A percentile compares a stretch with the other conserved stretches of the same genome.
These are phyloP conservation scores for Solioccasus polychromus DNA, from an alignment of 768 basidiomycete species.

Conservation along the genomic window DNA sequence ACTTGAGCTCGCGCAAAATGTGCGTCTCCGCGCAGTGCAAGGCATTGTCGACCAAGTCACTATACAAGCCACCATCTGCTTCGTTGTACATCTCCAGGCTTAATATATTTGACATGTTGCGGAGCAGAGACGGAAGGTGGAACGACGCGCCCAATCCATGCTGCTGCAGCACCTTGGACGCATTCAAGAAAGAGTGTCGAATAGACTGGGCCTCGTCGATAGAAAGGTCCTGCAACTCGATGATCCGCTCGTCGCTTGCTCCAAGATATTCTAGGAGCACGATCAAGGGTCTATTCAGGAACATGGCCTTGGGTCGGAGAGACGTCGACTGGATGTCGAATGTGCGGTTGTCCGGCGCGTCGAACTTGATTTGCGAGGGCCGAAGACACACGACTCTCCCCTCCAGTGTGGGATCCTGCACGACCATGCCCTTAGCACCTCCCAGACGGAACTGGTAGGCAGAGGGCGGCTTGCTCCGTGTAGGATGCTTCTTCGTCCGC, in stretches of 20 bases:
- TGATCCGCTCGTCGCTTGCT: conserved; percentile 32
- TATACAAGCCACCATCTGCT: conserved; percentile 18
- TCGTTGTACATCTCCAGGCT: conserved; percentile 23
- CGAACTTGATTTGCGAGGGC: conserved; percentile 49
- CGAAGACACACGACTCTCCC: conserved; percentile 40
- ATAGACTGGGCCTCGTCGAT: conserved; percentile 37
- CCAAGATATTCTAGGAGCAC: conserved; percentile 46
- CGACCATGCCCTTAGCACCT: conserved; percentile 49
- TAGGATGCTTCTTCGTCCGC: conserved; percentile 20
- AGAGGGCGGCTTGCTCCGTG: conserved; percentile 31
- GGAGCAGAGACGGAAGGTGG: conserved; percentile 41
- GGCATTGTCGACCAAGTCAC: conserved; percentile 36
- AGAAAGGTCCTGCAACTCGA: conserved; percentile 36
- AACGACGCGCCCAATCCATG: conserved; percentile 48
- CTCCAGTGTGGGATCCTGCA: conserved; percentile 36
- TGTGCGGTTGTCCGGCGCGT: conserved; percentile 32
- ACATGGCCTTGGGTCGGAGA: conserved; percentile 39
- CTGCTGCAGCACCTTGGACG: conserved; percentile 39
- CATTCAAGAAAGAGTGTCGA: conserved; percentile 31
- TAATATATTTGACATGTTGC: conserved; percentile 34
- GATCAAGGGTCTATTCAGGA: conserved; percentile 48
- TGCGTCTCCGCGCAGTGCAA: conserved; percentile 42
- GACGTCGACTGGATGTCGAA: conserved; percentile 51
- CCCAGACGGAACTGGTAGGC: conserved; percentile 45
- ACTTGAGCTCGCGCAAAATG: conserved; percentile 50